Evolutionary conservation across 2,329 filamentous ascomycete species (phyloP).

Genomic region (Penicillium olsonii): DNA sequence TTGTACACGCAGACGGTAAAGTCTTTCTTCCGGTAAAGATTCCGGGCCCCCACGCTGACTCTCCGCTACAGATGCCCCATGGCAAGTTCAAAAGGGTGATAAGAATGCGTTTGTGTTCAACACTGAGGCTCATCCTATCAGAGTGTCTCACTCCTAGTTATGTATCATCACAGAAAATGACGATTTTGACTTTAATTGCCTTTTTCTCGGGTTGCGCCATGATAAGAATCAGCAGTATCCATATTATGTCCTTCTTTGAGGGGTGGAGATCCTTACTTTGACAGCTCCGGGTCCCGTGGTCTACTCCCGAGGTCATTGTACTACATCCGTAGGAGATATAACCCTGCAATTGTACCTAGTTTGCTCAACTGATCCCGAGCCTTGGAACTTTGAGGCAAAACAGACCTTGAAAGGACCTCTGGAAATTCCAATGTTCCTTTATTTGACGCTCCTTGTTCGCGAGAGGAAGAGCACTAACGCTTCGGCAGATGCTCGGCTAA

Average conservation of each 20-base stretch:
- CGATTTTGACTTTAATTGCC: neutral
- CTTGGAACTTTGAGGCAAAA: too few relatives aligned
- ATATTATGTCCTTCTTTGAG: too few relatives aligned
- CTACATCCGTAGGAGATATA: too few relatives aligned
- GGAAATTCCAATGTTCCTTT: too few relatives aligned
- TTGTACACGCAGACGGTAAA: constrained; percentile 60
- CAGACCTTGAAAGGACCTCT: too few relatives aligned
- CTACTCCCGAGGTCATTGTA: too few relatives aligned
- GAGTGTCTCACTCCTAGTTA: constrained; percentile 16
- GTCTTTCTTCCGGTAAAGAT: neutral
- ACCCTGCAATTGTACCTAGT: too few relatives aligned
- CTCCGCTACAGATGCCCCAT: constrained; percentile 54
- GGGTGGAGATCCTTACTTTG: too few relatives aligned
- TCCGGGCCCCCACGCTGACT: constrained; percentile 11
- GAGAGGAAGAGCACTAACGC: too few relatives aligned
- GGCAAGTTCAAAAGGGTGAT: constrained; percentile 53
- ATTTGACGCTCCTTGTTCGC: too few relatives aligned
- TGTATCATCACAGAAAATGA: neutral
- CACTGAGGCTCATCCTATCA: constrained; percentile 63
- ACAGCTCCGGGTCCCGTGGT: too few relatives aligned
- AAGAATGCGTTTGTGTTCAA: constrained; percentile 63
- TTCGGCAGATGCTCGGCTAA: neutral
- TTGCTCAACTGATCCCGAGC: too few relatives aligned
- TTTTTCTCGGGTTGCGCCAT: neutral
- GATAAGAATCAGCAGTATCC: neutral